Evolutionary conservation across 768 basidiomycete genomes (phyloP), one percentile per base, ranked within the genome.

Genomic region (Candolleomyces efflorescens): DNA sequence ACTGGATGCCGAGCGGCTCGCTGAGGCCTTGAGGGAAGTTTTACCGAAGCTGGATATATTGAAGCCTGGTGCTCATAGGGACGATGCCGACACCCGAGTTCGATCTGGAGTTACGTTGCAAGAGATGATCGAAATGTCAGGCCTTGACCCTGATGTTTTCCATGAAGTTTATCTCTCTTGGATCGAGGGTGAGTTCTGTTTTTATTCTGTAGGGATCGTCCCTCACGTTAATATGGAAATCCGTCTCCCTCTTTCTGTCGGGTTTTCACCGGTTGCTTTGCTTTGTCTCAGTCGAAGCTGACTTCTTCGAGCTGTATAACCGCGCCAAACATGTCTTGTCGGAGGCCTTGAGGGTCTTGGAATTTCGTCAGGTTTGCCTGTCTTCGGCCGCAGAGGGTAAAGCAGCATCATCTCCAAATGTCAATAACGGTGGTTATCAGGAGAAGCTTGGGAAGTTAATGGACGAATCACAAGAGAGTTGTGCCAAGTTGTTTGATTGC

Each of bases 301-400:
- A 82, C 1, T 76, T 85, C 69, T 94, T 94, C 75, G 87, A 92
- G 67, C 71, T 95, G 15, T 92, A 90, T 77, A 87, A 87, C 62
- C 84, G 94, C 56, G 83, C 87, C 4, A 85, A 82, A 66, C 94
- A 95, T 65, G 90, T 93, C 52, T 83, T 87, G 69, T 77, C 83
- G 5, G 94, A 95, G 73, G 87, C 90, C 5, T 76, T 86, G 36
- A 85, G 90, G 15, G 93, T 95, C 5, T 81, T 94, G 39, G 77
- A 83, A 63, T 93, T 94, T 75, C 83, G 89, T 58, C 75, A 82
- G 49, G 71, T 84, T 32, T 92, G 90, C 66, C 75, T 88, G 47
- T 71, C 72, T 32, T 5, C 32, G 32, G 32, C 32, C 20, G 71
- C 69, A 13, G 69, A 77, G 6, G 66, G 63, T 36, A 22, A 9